Percentiles rank a stretch among this genome's conserved stretches.
phyloP scores from a whole-genome alignment of 2,329 filamentous ascomycete genomes.

The Alternaria alternata region DNA sequence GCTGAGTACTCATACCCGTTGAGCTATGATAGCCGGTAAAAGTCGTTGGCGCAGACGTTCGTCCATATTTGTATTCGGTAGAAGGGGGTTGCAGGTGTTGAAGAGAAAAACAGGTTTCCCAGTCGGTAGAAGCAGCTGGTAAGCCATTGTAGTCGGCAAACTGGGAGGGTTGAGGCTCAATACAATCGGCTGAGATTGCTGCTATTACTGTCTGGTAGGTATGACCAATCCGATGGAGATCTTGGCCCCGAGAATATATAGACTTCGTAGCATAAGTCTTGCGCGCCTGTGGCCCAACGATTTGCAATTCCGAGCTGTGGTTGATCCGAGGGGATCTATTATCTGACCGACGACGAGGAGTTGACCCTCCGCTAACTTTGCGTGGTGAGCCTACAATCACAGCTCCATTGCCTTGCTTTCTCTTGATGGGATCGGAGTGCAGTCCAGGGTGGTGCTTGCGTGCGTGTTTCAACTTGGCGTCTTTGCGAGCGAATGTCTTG shows the following conservation, averaged over 20 bases:
- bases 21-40: not conserved
- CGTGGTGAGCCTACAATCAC: not conserved
- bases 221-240: not conserved
- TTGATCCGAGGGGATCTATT: not conserved
- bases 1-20: slow-evolving; percentile 8
- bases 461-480: slow-evolving; percentile 22
- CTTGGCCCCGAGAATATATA: not conserved
- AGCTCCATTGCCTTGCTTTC: not conserved
- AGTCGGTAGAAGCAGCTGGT: not conserved
- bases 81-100: not conserved
- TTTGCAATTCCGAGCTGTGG: not conserved
- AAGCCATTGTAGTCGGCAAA: not conserved
- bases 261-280: not conserved
- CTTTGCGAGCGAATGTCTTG: slow-evolving; percentile 13
- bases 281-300: not conserved
- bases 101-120: not conserved
- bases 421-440: not conserved
- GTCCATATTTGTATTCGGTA: not conserved
- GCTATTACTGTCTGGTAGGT: not conserved
- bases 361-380: not conserved
- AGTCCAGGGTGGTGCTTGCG: slow-evolving; percentile 18
- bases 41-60: not conserved
- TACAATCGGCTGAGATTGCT: not conserved
- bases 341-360: not conserved
- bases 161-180: not conserved